Evolutionary conservation across 176 grass and related monocot genomes (phyloP).

Genomic region (Eragrostis curvula): DNA sequence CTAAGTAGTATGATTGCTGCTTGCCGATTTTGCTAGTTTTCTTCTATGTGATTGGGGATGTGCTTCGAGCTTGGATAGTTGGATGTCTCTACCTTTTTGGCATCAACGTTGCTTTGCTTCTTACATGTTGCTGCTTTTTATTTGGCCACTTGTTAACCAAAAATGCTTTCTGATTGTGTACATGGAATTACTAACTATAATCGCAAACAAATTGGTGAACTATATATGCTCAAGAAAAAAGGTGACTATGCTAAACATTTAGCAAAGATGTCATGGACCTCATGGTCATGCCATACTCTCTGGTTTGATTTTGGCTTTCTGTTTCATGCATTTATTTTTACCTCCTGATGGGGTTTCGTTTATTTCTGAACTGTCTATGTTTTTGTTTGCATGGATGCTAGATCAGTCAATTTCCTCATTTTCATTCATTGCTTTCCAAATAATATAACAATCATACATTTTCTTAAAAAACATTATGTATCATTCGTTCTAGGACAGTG

Average conservation of each 20-base stretch:
- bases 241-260: no score
- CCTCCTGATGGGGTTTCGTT: not conserved
- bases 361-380: not conserved
- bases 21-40: not conserved
- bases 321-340: not conserved
- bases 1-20: not conserved
- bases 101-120: not conserved
- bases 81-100: not conserved
- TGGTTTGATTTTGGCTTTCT: not conserved
- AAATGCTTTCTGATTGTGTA: not conserved
- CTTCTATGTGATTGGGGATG: not conserved
- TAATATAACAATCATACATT: conserved; percentile 30
- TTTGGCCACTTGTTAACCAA: no score
- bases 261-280: not conserved
- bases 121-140: not conserved
- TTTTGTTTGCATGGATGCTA: not conserved
- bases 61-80: not conserved
- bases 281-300: not conserved
- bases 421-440: conserved; percentile 16
- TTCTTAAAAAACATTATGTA: not conserved
- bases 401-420: not conserved
- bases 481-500: conserved; percentile 52
- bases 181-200: not conserved
- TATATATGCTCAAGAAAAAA: no score
- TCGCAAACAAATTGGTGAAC: not conserved